Base-by-base conservation (phyloP, 2,329 filamentous ascomycete species). In the Diaporthe sp. region DNA sequence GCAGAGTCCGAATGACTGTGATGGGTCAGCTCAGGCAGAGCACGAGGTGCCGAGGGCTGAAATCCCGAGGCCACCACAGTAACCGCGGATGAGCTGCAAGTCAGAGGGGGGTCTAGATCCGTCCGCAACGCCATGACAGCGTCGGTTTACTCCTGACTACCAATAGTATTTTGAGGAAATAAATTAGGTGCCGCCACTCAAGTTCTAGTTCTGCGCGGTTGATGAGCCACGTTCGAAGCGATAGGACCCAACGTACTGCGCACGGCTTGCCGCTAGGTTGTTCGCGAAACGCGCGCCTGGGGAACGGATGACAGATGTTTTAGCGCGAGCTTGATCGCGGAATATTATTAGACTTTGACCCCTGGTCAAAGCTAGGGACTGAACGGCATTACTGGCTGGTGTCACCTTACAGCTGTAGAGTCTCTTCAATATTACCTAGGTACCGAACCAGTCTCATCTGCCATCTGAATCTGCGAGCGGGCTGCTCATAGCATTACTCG, bases 281-380 rank as follows among this genome's bases (percentile, higher is more conserved):
- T 53, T 68, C 65, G n/a, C 65, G 65, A 68, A 68, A 68, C 65
- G 46, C 65, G 65, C 65, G 65, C 65, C 9, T n/a, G 31, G 65
- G 13, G 65, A 68, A 68, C 46, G 46, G 65, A 68, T 68, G 46
- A 8, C 65, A 68, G 46, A 53, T 68, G 65, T 68, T 68, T 68
- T 68, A 68, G 65, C 65, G 31, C 42, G 46, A 53, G 65, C 46
- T 68, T 68, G 31, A 53, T 28, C 46, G 8, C 22, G 31, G 65
- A 68, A 51, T 37, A 68, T 68, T 37, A 53, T 19, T 53, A 28
- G 62, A 53, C 13, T 37, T 25, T 39, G 34, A 2, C 22, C 46
- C 28, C 28, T 28, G 28, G 28, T 53, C 13, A 15, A 28, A 28
- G 65, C 12, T 19, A 39, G 25, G 22, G 12, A 53, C 31, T n/a